These are phyloP conservation scores for Monosporozyma aquatica DNA, from an alignment of 805 yeast species.

Conservation along the genomic window DNA sequence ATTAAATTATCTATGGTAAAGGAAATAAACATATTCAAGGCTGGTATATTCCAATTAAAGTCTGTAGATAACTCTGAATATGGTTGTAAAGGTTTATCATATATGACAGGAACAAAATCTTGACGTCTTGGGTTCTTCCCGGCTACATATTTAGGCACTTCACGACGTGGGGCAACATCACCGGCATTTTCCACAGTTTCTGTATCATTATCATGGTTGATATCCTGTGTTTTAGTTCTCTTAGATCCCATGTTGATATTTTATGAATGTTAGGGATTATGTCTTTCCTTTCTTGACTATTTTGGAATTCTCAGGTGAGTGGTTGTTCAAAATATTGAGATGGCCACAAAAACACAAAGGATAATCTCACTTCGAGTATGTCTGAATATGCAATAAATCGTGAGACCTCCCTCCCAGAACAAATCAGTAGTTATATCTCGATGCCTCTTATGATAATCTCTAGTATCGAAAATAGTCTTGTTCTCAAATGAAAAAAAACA, in stretches of 20 bases:
- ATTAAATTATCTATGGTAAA: constrained; percentile 24
- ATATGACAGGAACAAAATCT: constrained; percentile 15
- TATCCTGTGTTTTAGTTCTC: constrained; percentile 2
- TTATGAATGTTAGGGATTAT: too few species aligned
- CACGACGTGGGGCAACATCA: constrained; percentile 1
- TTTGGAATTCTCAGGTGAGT: background rate
- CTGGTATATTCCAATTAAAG: constrained; percentile 29
- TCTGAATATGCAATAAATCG: too few species aligned
- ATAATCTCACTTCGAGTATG: too few species aligned
- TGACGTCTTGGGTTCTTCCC: constrained; percentile 29
- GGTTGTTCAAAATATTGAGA: too few species aligned
- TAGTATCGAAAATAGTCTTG: too few species aligned
- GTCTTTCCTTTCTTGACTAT: too few species aligned
- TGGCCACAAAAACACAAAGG: too few species aligned
- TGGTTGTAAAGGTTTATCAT: constrained; percentile 23
- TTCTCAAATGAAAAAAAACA: too few species aligned
- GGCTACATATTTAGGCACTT: constrained; percentile 19
- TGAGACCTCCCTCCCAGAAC: too few species aligned
- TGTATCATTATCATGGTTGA: background rate
- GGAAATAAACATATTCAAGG: constrained; percentile 24
- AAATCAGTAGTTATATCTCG: too few species aligned
- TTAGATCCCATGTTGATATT: constrained; percentile 1
- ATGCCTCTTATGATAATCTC: too few species aligned
- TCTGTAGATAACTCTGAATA: constrained; percentile 25
- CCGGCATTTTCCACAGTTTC: constrained; percentile 7